Evolutionary conservation across 2,329 filamentous ascomycete genomes (phyloP).

Genomic region (Penicillium fuscoglaucum): DNA sequence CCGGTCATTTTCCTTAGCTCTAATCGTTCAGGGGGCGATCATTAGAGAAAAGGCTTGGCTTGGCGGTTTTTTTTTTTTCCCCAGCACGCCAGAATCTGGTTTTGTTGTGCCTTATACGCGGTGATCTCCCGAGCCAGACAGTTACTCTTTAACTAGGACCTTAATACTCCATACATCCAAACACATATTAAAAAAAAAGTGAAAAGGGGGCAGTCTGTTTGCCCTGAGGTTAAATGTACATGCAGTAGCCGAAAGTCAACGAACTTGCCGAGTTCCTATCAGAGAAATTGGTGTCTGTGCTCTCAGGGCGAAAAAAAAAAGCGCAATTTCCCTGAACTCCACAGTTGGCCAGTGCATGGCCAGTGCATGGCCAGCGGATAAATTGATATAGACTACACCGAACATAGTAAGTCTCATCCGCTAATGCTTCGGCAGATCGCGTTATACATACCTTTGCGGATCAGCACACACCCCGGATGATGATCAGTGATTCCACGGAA

Average conservation of each 20-base stretch:
- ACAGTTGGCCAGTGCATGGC: constrained; percentile 19
- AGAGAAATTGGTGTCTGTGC: constrained; percentile 17
- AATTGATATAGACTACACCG: constrained; percentile 18
- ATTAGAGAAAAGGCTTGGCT: background rate
- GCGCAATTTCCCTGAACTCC: constrained; percentile 17
- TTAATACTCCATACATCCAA: background rate
- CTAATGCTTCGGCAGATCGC: constrained; percentile 27
- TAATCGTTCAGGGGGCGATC: constrained; percentile 4
- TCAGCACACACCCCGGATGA: constrained; percentile 14
- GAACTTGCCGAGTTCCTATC: constrained; percentile 15
- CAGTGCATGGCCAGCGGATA: background rate
- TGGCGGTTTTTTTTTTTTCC: background rate
- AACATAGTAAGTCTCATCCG: constrained; percentile 27
- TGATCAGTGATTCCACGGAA: constrained; percentile 5
- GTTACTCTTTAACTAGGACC: background rate
- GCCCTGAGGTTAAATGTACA: too few relatives aligned
- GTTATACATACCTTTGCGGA: constrained; percentile 8
- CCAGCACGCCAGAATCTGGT: background rate
- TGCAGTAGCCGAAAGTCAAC: background rate
- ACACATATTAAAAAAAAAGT: background rate
- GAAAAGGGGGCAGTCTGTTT: background rate
- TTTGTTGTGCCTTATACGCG: background rate
- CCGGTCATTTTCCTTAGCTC: constrained; percentile 2
- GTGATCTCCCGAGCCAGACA: background rate
- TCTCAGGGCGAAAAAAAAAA: constrained; percentile 1